These are phyloP conservation scores for Saprolegnia diclina DNA, from an alignment of 352 stramenopile genomes.

Conservation along the genomic window DNA sequence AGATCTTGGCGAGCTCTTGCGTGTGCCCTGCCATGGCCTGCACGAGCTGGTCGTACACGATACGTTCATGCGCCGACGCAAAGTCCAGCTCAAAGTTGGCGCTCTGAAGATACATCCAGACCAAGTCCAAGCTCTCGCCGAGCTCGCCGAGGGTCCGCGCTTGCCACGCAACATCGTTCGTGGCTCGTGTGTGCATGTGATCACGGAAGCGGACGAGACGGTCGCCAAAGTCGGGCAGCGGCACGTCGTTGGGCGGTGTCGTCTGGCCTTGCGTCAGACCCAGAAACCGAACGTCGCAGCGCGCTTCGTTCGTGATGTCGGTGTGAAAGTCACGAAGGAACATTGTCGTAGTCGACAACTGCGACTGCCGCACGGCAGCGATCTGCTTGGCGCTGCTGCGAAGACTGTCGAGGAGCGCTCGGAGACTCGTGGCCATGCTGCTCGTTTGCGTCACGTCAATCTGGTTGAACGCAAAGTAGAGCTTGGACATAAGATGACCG, in stretches of 20 bases:
- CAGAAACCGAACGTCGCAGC: background rate
- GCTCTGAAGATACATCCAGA: slow-evolving; percentile 1
- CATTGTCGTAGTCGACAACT: background rate
- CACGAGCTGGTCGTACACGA: background rate
- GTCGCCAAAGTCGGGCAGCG: background rate
- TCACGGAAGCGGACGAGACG: background rate
- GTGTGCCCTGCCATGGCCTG: background rate
- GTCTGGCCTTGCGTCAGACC: background rate
- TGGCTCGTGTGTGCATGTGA: background rate
- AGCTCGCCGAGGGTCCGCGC: background rate
- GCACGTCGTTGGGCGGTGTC: background rate
- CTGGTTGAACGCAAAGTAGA: slow-evolving; percentile 8
- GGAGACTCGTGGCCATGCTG: background rate
- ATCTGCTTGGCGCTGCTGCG: background rate
- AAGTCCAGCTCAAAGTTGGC: slow-evolving; percentile 1
- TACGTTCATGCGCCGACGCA: background rate
- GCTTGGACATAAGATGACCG: background rate
- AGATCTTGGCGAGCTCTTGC: slow-evolving; percentile 10
- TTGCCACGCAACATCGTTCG: background rate
- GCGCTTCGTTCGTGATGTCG: background rate
- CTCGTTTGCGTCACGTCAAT: slow-evolving; percentile 6
- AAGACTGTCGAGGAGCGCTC: background rate
- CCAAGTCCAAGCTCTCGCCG: background rate
- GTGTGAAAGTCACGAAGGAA: background rate
- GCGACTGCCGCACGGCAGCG: background rate